Conservation (phyloP, 1,284 basidiomycete genomes). For the Tylopilus orsonianus region DNA sequence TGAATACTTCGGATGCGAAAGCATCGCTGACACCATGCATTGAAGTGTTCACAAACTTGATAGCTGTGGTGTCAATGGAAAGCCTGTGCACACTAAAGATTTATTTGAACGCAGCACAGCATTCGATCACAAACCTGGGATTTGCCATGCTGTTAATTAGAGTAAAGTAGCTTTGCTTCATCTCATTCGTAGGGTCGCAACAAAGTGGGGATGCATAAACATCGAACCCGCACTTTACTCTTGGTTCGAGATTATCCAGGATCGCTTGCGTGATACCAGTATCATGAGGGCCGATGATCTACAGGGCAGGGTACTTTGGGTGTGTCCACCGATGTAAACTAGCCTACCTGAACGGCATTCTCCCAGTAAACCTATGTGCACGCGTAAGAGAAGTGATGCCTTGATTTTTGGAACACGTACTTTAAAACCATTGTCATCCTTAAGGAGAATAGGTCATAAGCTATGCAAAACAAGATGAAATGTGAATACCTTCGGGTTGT, state of each 20-base stretch:
- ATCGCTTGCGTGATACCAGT: slow-evolving; percentile 70
- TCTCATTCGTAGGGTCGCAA: slow-evolving; percentile 55
- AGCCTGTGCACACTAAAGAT: slow-evolving; percentile 14
- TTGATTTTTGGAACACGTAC: slow-evolving; percentile 34
- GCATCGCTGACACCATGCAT: slow-evolving; percentile 83
- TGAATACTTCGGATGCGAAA: slow-evolving; percentile 59
- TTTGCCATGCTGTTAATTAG: slow-evolving; percentile 43
- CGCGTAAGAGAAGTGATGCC: neutral
- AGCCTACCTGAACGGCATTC: slow-evolving; percentile 71
- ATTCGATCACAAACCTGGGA: slow-evolving; percentile 39
- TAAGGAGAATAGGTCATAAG: slow-evolving; percentile 3
- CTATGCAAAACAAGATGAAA: neutral
- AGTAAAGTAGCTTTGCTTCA: slow-evolving; percentile 60
- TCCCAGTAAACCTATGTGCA: slow-evolving; percentile 75
- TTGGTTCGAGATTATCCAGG: slow-evolving; percentile 56
- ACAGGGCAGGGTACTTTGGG: neutral
- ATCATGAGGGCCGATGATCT: slow-evolving; percentile 85
- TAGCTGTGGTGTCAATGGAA: slow-evolving; percentile 1
- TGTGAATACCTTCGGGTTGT: slow-evolving; percentile 73
- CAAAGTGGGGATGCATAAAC: slow-evolving; percentile 41
- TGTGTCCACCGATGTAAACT: neutral
- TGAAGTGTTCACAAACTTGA: slow-evolving; percentile 78
- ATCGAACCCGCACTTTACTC: slow-evolving; percentile 43
- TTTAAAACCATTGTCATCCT: slow-evolving; percentile 89
- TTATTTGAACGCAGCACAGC: neutral